Evolutionary conservation across 139 green algal species (phyloP), one percentile per base, ranked within the genome.

Genomic region (Coccomyxa sp.): DNA sequence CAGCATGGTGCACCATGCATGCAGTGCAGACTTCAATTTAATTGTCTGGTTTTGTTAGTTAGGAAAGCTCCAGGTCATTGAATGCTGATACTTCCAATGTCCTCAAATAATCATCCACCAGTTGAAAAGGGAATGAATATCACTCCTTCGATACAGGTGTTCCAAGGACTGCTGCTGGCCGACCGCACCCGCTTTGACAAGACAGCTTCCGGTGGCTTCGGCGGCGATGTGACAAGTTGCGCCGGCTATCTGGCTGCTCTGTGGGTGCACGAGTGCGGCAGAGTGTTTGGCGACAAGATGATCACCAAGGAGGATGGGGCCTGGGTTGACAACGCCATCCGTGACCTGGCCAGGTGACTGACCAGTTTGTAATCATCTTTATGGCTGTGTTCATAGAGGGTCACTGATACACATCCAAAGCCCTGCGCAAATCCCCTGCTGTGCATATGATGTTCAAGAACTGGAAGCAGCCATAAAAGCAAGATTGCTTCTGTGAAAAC

Each of bases 221-320:
- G 91, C 68, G 95, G 90, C 57, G 80, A 88, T 28, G 91, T 98
- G n/a, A 92, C 87, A 81, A 89, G 83, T 23, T 84, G 91, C 21
- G 93, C 95, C 80, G 95, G 93, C 67, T 98, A 98, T 91, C 86
- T 98, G 79, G 87, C 98, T 77, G 90, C 79, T 0, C 90, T 98
- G 83, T 99, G 96, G 96, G 83, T 92, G 31, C 95, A 99, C 88
- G 96, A 99, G 91, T 98, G 95, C 90, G 78, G 80, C 76, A 93
- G 95, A 76, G 94, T 98, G 60, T 99, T 99, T 89, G 88, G 82
- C 10, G 96, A 98, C 90, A 98, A 97, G 90, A 90, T 98, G 67
- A 88, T 97, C 13, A 89, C 51, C 31, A 81, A 92, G 28, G 91
- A 95, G 30, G 96, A 99, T 90, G 98, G 98, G 88, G 84, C 85